Conservation (phyloP, 306 rosid genomes). For the Vigna angularis region DNA sequence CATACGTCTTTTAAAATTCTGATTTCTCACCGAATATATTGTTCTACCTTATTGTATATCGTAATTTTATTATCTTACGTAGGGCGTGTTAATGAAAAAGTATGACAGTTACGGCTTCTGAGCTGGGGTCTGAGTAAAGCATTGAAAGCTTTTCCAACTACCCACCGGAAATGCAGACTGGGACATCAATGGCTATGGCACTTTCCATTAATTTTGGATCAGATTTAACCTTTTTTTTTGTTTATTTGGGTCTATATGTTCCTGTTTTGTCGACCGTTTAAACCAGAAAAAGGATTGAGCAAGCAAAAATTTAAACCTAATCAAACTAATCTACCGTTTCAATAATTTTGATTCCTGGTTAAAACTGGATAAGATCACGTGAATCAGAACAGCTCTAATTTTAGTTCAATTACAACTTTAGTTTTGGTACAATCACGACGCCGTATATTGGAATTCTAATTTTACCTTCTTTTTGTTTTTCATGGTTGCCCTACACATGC, state of each 20-base stretch:
- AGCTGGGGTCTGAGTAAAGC: conserved; percentile 10
- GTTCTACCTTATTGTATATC: not conserved
- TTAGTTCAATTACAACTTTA: not conserved
- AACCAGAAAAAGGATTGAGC: not conserved
- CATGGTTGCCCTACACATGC: not conserved
- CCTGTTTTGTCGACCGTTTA: not conserved
- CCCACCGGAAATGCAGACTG: conserved; percentile 65
- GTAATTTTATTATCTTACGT: not conserved
- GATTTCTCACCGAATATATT: not conserved
- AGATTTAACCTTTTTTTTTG: not conserved
- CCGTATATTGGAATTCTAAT: not conserved
- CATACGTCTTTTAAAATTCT: not conserved
- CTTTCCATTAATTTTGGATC: not conserved
- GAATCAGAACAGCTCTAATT: not conserved
- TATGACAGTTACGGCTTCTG: not conserved
- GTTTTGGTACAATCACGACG: not conserved
- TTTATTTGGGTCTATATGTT: conserved; percentile 13
- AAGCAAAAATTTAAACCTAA: not conserved
- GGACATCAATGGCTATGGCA: conserved; percentile 30
- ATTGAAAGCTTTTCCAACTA: conserved; percentile 60
- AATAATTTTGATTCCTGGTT: not conserved
- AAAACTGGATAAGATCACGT: conserved; percentile 31
- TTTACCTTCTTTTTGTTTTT: not conserved
- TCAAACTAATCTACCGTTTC: not conserved
- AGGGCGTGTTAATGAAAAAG: not conserved